Evolutionary conservation across 805 yeast genomes (phyloP).

Genomic region (Starmerella potacharoeniae): DNA sequence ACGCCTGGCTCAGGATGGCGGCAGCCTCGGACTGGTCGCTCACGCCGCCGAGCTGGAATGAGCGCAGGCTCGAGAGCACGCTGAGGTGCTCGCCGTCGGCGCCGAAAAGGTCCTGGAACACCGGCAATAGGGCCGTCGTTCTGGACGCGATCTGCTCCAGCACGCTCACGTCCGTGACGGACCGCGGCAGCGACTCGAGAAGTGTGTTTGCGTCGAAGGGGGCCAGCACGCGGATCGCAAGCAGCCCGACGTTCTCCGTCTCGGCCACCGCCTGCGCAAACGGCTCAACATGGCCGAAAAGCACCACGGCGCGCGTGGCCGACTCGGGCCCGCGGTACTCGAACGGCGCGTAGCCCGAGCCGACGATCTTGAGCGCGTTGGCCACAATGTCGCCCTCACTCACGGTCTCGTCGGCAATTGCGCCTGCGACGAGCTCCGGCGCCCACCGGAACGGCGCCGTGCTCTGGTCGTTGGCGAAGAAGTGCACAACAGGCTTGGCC

Average conservation of each 20-base stretch:
- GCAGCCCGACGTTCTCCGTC: conserved; percentile 32
- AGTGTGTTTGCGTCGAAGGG: conserved; percentile 56
- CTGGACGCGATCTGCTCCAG: conserved; percentile 50
- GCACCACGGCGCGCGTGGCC: conserved; percentile 44
- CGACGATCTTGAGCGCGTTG: conserved; percentile 29
- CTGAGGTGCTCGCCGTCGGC: conserved; percentile 29
- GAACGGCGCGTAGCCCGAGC: conserved; percentile 32
- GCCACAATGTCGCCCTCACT: conserved; percentile 9
- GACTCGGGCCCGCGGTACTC: conserved; percentile 34
- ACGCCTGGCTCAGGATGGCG: conserved; percentile 15
- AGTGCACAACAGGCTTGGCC: conserved; percentile 57
- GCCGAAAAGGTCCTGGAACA: conserved; percentile 64
- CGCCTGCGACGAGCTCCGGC: conserved; percentile 20
- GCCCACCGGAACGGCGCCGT: conserved; percentile 21
- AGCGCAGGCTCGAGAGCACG: conserved; percentile 35
- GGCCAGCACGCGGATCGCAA: conserved; percentile 54
- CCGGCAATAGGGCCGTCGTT: conserved; percentile 48
- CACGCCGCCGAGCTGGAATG: conserved; percentile 42
- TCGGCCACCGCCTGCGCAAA: conserved; percentile 34
- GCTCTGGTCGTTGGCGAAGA: conserved; percentile 32
- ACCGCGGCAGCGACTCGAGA: conserved; percentile 40
- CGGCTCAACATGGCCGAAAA: conserved; percentile 45
- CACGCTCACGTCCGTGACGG: conserved; percentile 46
- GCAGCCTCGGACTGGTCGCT: conserved; percentile 34
- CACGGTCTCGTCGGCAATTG: conserved; percentile 14